Evolutionary conservation across 495 filamentous ascomycete genomes (phyloP), one percentile per base, ranked within the genome.

Genomic region (Aspergillus sclerotioniger): DNA sequence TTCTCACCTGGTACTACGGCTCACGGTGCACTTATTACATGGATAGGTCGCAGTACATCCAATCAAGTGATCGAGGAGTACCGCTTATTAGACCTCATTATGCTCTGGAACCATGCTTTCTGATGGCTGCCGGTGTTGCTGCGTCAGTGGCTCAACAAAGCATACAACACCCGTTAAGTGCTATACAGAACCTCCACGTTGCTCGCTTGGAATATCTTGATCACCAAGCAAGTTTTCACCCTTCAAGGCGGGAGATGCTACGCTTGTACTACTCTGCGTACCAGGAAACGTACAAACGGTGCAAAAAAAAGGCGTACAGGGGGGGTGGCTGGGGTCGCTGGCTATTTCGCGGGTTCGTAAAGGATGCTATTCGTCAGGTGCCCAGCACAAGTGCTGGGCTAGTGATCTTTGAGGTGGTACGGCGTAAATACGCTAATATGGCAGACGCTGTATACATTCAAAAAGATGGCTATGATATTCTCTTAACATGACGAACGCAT

Each of bases 381-480:
- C 92, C 92, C 15, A 92, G 90, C 67, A 95, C 92, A 4, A 92
- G 89, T 63, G 91, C 92, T 1, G 92, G 91, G 0, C 68, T 96
- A 54, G 88, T 96, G 59, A 91, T 94, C 47, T 96, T 96, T 67
- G 92, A 96, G 70, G 59, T 96, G 33, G 85, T 96, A 19, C 78
- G 92, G 60, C 80, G 92, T 53, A 88, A 89, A 69, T 95, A 92
- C 71, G 87, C 87, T 8, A 79, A 73, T 54, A 75, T 84, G 5
- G 81, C 79, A 13, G 88, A 91, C 51, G 86, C 85, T 59, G 85
- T 82, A 7, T 77, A 77, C 52, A 86, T 88, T 47, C 64, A 77
- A 55, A 81, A 81, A 62, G 88, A 91, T 60, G 87, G 89, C 21
- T 90, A 89, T 62, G 84, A 90, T 67, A 91, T 94, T 66, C 69